These are phyloP conservation scores for Pholiota conissans DNA, from an alignment of 768 basidiomycete genomes.

Conservation along the genomic window DNA sequence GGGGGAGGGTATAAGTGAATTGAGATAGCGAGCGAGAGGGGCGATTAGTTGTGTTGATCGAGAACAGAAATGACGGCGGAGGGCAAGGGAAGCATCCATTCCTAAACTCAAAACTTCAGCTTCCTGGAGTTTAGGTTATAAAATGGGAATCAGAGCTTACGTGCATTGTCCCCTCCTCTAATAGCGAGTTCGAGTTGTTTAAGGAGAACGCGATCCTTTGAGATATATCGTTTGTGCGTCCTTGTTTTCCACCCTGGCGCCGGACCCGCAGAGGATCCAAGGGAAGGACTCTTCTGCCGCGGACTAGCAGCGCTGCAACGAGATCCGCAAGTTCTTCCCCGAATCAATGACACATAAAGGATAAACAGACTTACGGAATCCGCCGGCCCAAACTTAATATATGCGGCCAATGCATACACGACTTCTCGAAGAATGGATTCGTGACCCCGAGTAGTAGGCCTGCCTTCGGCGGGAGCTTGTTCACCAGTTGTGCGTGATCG, in stretches of 20 bases:
- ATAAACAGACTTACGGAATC: slow-evolving; percentile 37
- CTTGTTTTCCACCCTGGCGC: slow-evolving; percentile 75
- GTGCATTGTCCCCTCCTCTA: slow-evolving; percentile 43
- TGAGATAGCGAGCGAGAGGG: slow-evolving; percentile 90
- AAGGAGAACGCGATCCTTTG: slow-evolving; percentile 77
- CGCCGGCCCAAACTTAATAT: slow-evolving; percentile 66
- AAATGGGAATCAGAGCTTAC: slow-evolving; percentile 39
- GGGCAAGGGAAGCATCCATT: slow-evolving; percentile 58
- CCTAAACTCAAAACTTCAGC: slow-evolving; percentile 34
- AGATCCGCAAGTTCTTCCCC: background rate
- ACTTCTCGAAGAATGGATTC: slow-evolving; percentile 82
- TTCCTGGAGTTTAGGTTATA: background rate
- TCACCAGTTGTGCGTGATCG: slow-evolving; percentile 76
- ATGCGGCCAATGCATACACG: slow-evolving; percentile 86
- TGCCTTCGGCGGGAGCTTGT: slow-evolving; percentile 75
- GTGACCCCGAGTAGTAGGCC: slow-evolving; percentile 84
- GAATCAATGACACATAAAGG: background rate
- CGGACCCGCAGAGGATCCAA: slow-evolving; percentile 47
- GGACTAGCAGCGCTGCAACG: slow-evolving; percentile 12
- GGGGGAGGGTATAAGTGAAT: slow-evolving; percentile 79
- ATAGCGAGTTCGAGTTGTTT: slow-evolving; percentile 70
- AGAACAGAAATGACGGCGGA: slow-evolving; percentile 82
- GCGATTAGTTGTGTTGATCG: slow-evolving; percentile 85
- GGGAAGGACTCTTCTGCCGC: slow-evolving; percentile 22
- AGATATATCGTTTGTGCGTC: slow-evolving; percentile 80